These are phyloP conservation scores for Peniophora sp. DNA, from an alignment of 1,284 basidiomycete genomes.

Conservation along the genomic window DNA sequence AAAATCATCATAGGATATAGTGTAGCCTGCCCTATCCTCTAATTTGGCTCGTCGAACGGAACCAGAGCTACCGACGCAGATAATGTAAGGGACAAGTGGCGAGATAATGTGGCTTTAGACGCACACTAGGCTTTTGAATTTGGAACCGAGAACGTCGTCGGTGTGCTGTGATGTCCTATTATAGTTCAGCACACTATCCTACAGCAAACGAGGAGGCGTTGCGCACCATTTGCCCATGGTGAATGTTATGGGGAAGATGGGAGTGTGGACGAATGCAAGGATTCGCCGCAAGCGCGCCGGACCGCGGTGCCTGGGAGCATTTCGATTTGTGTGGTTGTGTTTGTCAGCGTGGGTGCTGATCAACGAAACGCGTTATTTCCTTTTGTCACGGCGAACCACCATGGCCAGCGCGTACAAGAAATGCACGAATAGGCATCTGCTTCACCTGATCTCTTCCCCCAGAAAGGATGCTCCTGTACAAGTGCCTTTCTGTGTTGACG, in stretches of 20 bases:
- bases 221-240: constrained; percentile 31
- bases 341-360: not conserved
- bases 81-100: not conserved
- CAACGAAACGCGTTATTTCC: too few relatives aligned
- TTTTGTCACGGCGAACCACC: too few relatives aligned
- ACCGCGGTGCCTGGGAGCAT: not conserved
- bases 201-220: not conserved
- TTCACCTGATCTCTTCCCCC: too few relatives aligned
- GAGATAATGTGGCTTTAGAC: not conserved
- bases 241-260: not conserved
- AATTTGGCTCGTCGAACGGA: constrained; percentile 54
- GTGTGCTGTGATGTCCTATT: constrained; percentile 57
- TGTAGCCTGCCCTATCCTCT: constrained; percentile 43
- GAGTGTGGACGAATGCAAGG: not conserved
- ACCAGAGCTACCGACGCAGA: constrained; percentile 38
- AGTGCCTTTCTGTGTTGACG: too few relatives aligned
- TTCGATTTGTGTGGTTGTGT: not conserved
- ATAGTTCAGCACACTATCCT: not conserved
- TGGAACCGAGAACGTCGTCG: constrained; percentile 59
- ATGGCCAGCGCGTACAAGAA: too few relatives aligned
- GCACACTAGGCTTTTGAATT: constrained; percentile 65
- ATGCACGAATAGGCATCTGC: too few relatives aligned
- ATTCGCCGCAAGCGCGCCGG: not conserved
- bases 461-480: too few relatives aligned
- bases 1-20: constrained; percentile 62